Percentiles rank a stretch among this genome's conserved stretches.
These are phyloP conservation scores for Porphyridium purpureum DNA, from an alignment of 23 red algal species.

Conservation along the genomic window DNA sequence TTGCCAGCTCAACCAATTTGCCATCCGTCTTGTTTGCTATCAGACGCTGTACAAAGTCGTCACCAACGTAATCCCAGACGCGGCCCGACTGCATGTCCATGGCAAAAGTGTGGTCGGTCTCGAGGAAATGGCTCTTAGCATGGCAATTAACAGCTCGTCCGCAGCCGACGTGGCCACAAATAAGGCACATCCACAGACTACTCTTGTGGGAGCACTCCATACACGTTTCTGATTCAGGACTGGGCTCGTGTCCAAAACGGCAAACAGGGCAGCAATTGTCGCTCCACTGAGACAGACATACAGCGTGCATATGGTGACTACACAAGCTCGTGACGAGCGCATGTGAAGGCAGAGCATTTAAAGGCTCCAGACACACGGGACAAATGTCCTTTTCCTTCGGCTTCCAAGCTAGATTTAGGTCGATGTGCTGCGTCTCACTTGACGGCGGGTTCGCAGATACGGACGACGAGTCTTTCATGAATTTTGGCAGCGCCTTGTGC, in stretches of 20 bases:
- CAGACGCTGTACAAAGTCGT: conserved; percentile 73
- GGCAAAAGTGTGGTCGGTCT: conserved; percentile 65
- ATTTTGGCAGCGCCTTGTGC: conserved; percentile 3
- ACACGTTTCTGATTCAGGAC: conserved; percentile 49
- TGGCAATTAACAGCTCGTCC: conserved; percentile 70
- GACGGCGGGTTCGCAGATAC: conserved; percentile 1
- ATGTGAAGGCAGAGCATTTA: conserved; percentile 2
- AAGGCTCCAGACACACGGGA: conserved; percentile 35
- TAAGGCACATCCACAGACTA: conserved; percentile 76
- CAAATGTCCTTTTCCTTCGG: conserved; percentile 3
- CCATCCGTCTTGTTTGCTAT: conserved; percentile 43
- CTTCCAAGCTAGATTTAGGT: neutral
- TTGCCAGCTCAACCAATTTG: conserved; percentile 40
- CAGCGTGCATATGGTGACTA: conserved; percentile 47
- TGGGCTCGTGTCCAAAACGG: conserved; percentile 48
- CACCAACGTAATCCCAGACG: conserved; percentile 83
- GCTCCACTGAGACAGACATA: conserved; percentile 40
- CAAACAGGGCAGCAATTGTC: conserved; percentile 49
- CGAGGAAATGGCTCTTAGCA: conserved; percentile 56
- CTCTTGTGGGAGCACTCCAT: conserved; percentile 45
- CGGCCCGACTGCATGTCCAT: conserved; percentile 34
- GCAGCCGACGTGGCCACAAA: conserved; percentile 77
- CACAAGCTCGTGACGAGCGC: conserved; percentile 52
- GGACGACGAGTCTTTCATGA: conserved; percentile 14
- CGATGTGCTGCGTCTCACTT: neutral